Evolutionary conservation across 768 basidiomycete genomes (phyloP).

Genomic region (Kwoniella newhampshirensis): DNA sequence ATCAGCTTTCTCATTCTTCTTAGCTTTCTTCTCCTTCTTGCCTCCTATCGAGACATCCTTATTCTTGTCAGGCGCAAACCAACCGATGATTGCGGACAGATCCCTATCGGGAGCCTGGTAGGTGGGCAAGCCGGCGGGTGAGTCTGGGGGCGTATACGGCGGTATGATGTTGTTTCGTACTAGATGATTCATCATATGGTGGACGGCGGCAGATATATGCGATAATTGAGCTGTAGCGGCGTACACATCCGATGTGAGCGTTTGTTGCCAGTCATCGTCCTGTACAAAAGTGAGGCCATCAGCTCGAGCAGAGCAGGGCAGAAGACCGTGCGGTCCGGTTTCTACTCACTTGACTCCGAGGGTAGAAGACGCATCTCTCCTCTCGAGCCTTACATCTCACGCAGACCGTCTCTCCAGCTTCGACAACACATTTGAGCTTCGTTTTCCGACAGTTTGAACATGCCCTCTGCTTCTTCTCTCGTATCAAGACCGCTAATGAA

Average conservation of each 20-base stretch:
- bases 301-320: too few relatives aligned
- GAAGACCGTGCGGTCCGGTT: neutral
- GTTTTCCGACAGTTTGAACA: constrained; percentile 41
- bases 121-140: constrained; percentile 15
- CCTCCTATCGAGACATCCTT: neutral
- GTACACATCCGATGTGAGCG: constrained; percentile 28
- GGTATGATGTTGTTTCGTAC: constrained; percentile 25
- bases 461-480: constrained; percentile 47
- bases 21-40: neutral
- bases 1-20: neutral
- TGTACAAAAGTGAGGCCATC: too few relatives aligned
- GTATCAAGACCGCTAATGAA: constrained; percentile 18
- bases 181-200: constrained; percentile 33
- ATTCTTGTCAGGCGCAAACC: constrained; percentile 19
- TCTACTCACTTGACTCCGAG: constrained; percentile 31
- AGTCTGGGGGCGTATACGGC: constrained; percentile 9
- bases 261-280: constrained; percentile 46
- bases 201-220: constrained; percentile 32
- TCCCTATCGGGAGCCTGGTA: constrained; percentile 34
- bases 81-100: constrained; percentile 21
- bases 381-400: constrained; percentile 34
- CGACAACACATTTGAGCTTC: constrained; percentile 42
- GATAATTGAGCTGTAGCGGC: constrained; percentile 28
- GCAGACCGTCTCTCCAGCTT: constrained; percentile 31
- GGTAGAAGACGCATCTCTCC: constrained; percentile 39